phyloP scores from a whole-genome alignment of 2,329 filamentous ascomycete species.

The Sporothrix brunneoviolacea region DNA sequence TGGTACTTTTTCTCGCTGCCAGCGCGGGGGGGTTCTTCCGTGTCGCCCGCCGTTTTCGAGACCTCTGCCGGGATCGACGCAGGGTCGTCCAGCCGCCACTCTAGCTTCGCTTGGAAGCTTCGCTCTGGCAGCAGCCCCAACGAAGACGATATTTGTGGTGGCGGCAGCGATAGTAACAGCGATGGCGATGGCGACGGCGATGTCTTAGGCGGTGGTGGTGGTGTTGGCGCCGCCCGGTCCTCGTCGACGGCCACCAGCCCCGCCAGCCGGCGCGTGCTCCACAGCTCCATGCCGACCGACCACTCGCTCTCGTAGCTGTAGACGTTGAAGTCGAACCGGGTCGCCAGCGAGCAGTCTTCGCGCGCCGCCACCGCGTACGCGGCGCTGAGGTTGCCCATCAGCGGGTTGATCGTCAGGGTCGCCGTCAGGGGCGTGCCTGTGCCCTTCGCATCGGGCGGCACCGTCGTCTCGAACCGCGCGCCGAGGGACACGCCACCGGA shows the following conservation, averaged over 20 bases:
- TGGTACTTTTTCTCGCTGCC: constrained; percentile 59
- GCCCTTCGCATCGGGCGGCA: constrained; percentile 46
- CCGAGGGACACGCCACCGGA: constrained; percentile 87
- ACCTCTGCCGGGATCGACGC: background rate
- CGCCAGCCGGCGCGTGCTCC: constrained; percentile 57
- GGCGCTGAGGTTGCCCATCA: constrained; percentile 89
- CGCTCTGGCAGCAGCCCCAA: constrained; percentile 19
- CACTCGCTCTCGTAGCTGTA: constrained; percentile 97
- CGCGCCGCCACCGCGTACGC: constrained; percentile 89
- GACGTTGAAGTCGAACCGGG: constrained; percentile 92
- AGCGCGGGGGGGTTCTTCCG: background rate
- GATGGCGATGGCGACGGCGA: background rate
- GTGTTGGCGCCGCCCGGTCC: background rate
- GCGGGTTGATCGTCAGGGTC: constrained; percentile 83
- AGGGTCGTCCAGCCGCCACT: constrained; percentile 38
- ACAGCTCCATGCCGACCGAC: constrained; percentile 86
- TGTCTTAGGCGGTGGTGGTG: constrained; percentile 12
- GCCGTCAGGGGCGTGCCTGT: constrained; percentile 87
- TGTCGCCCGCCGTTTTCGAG: no score
- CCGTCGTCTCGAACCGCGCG: constrained; percentile 70
- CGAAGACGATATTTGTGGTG: background rate
- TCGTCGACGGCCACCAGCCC: constrained; percentile 30
- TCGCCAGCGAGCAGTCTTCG: constrained; percentile 74
- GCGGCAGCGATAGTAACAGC: background rate
- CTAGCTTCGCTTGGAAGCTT: constrained; percentile 44